Evolutionary conservation across 352 stramenopile genomes (phyloP).

Genomic region (Halophytophthora polymorphica): DNA sequence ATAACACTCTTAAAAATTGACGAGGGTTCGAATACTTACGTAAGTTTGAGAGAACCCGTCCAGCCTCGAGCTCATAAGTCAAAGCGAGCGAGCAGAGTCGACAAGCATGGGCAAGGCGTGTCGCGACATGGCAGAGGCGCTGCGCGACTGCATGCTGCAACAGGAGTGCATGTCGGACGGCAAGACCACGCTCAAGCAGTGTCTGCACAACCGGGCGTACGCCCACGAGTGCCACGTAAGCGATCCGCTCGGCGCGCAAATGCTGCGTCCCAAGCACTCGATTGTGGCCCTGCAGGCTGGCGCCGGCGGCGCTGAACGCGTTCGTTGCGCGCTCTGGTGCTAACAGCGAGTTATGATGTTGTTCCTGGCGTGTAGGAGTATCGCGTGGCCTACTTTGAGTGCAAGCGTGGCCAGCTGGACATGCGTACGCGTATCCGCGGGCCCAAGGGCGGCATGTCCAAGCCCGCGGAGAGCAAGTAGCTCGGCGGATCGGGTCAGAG

Average conservation of each 20-base stretch:
- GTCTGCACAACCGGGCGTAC: constrained; percentile 64
- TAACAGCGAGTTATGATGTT: constrained; percentile 2
- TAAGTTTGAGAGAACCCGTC: too few relatives aligned
- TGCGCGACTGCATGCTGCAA: constrained; percentile 78
- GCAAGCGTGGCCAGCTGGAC: constrained; percentile 78
- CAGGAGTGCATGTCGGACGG: constrained; percentile 79
- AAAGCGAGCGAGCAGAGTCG: too few relatives aligned
- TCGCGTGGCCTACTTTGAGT: constrained; percentile 82
- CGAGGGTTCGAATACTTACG: too few relatives aligned
- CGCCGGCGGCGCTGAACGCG: too few relatives aligned
- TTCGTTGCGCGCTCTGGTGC: too few relatives aligned
- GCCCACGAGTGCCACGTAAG: constrained; percentile 69
- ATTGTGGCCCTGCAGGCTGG: too few relatives aligned
- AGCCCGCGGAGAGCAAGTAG: constrained; percentile 26
- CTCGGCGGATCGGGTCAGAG: background rate
- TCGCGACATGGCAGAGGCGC: constrained; percentile 75
- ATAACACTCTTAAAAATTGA: too few relatives aligned
- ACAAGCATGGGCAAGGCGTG: constrained; percentile 78
- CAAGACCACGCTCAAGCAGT: constrained; percentile 71
- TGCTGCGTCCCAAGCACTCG: too few relatives aligned
- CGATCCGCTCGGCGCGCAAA: background rate
- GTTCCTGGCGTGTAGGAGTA: constrained; percentile 41
- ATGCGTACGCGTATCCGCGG: constrained; percentile 82
- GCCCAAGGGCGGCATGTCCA: constrained; percentile 68
- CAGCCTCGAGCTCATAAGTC: too few relatives aligned